Conservation (phyloP, 2,329 filamentous ascomycete genomes). For the Fusarium devonianum region DNA sequence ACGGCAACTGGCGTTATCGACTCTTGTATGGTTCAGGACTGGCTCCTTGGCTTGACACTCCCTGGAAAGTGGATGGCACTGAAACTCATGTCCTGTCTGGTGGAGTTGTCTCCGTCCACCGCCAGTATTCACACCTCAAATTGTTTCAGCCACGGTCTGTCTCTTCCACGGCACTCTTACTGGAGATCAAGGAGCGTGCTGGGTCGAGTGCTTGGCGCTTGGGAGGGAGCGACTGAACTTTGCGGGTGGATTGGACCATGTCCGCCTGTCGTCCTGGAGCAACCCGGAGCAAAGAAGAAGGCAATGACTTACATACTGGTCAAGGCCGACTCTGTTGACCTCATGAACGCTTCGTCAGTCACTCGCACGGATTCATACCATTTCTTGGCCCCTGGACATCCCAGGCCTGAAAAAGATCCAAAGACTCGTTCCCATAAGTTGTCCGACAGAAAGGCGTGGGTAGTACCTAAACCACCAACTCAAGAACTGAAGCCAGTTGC, state of each 20-base stretch:
- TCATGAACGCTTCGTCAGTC: neutral
- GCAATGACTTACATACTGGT: neutral
- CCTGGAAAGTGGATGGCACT: conserved; percentile 8
- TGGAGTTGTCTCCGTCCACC: conserved; percentile 4
- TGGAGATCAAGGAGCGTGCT: conserved; percentile 12
- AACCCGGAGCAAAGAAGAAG: conserved; percentile 6
- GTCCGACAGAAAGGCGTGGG: conserved; percentile 4
- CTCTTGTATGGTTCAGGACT: conserved; percentile 3
- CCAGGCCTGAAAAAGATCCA: neutral
- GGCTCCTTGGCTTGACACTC: conserved; percentile 11
- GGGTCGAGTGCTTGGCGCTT: conserved; percentile 4
- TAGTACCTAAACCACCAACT: conserved; percentile 2
- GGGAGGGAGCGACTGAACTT: neutral
- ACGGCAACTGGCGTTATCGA: neutral
- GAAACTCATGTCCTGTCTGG: conserved; percentile 10
- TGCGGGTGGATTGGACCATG: conserved; percentile 21
- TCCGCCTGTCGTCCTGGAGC: conserved; percentile 7
- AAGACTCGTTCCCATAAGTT: neutral
- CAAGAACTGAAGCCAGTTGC: conserved; percentile 10
- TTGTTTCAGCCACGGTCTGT: neutral
- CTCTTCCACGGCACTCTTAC: conserved; percentile 4
- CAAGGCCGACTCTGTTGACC: neutral
- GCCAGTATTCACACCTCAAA: neutral
- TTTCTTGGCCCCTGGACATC: neutral
- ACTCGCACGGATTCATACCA: neutral